Conservation (phyloP, 208 protist species). For the Trypanosoma platydactyli region DNA sequence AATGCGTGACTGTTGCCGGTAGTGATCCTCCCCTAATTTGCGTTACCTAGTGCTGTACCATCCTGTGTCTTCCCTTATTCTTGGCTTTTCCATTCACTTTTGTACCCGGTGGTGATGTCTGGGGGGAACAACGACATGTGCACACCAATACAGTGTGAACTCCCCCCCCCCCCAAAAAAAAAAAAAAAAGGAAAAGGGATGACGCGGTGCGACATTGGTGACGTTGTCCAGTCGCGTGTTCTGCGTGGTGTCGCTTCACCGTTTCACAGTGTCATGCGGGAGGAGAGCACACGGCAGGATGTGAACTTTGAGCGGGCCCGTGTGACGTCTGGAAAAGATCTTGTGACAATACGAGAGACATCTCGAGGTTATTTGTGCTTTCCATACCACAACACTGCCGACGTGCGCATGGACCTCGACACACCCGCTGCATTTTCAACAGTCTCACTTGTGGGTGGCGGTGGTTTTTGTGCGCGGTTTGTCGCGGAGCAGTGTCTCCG, state of each 20-base stretch:
- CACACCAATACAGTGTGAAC: too few species aligned
- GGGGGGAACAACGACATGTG: neutral
- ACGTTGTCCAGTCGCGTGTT: conserved; percentile 44
- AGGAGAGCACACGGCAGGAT: conserved; percentile 59
- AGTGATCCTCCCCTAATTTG: neutral
- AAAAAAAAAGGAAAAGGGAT: neutral
- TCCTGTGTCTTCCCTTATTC: conserved; percentile 2
- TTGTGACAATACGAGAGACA: conserved; percentile 4
- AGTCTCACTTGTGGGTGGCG: conserved; percentile 58
- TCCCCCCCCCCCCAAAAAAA: too few species aligned
- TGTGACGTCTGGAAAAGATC: neutral
- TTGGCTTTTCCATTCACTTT: neutral
- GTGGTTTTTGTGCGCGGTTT: conserved; percentile 52
- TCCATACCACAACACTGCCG: conserved; percentile 35
- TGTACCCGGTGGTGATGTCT: neutral
- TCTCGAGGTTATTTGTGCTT: conserved; percentile 38
- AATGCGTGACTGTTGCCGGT: too few species aligned
- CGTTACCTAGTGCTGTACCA: neutral
- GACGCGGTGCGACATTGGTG: conserved; percentile 16
- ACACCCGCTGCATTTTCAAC: conserved; percentile 13
- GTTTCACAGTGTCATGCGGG: conserved; percentile 67
- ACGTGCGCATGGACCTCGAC: conserved; percentile 14
- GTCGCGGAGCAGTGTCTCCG: conserved; percentile 68
- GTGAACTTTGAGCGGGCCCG: conserved; percentile 3
- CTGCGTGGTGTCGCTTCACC: conserved; percentile 40